Evolutionary conservation across 202 grass and related monocot genomes (phyloP).

Genomic region (Bolboschoenoplectus hybrid): DNA sequence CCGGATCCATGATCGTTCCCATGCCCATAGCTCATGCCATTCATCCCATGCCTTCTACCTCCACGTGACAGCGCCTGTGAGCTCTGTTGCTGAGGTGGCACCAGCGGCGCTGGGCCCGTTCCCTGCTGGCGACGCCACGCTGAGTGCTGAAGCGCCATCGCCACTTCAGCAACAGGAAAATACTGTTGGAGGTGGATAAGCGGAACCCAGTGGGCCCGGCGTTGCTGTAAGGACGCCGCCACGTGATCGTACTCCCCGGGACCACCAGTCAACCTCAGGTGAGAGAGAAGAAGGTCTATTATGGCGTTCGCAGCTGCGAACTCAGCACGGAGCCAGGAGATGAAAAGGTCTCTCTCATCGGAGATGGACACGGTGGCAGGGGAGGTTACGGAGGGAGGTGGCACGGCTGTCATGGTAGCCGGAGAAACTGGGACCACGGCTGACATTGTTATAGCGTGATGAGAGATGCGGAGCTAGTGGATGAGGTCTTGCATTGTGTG

Average conservation of each 20-base stretch:
- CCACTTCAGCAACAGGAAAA: conserved; percentile 74
- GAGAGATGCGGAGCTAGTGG: conserved; percentile 32
- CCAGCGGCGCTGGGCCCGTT: conserved; percentile 17
- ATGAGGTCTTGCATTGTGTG: conserved; percentile 46
- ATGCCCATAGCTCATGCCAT: conserved; percentile 35
- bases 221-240: conserved; percentile 60
- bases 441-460: conserved; percentile 1
- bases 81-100: conserved; percentile 40
- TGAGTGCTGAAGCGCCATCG: conserved; percentile 68
- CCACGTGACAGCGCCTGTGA: conserved; percentile 1
- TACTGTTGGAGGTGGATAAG: conserved; percentile 95
- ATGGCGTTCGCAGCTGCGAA: conserved; percentile 90
- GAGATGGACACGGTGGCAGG: conserved; percentile 43
- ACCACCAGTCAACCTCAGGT: conserved; percentile 59
- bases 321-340: conserved; percentile 77
- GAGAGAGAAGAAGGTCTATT: conserved; percentile 68
- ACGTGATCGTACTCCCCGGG: conserved; percentile 82
- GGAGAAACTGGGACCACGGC: conserved; percentile 49
- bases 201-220: conserved; percentile 74
- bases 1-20: conserved; percentile 50
- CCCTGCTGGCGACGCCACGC: conserved; percentile 55
- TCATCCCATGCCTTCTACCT: conserved; percentile 25
- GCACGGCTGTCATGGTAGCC: conserved; percentile 33
- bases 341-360: conserved; percentile 70
- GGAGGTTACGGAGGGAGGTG: conserved; percentile 20